Percentiles rank a stretch among this genome's conserved stretches.
Evolutionary conservation across 108 stramenopile genomes (phyloP).

Genomic region (Cyclostephanos invisitatus): DNA sequence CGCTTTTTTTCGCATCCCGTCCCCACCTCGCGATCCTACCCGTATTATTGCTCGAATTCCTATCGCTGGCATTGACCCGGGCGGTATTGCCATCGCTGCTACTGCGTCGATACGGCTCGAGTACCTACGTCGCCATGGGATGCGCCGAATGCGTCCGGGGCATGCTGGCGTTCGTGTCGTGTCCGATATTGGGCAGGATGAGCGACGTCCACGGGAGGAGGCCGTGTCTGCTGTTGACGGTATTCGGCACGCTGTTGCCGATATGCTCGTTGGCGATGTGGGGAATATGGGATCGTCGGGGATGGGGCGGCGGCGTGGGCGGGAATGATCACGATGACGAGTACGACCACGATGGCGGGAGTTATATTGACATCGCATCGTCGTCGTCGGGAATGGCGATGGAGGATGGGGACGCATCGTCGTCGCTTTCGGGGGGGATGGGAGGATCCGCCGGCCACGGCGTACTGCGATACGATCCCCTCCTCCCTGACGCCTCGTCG

Average conservation of each 20-base stretch:
- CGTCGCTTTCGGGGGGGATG: slow-evolving; percentile 8
- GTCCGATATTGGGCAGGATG: slow-evolving; percentile 91
- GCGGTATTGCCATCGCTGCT: slow-evolving; percentile 82
- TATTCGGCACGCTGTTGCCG: slow-evolving; percentile 90
- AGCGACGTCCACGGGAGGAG: slow-evolving; percentile 85
- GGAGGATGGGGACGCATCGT: slow-evolving; percentile 31
- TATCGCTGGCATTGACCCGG: slow-evolving; percentile 84
- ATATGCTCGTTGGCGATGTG: slow-evolving; percentile 89
- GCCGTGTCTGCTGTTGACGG: slow-evolving; percentile 85
- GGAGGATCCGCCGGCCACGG: neutral
- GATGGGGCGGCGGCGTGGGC: neutral
- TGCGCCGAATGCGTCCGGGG: slow-evolving; percentile 89
- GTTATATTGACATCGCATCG: no score
- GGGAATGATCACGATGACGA: neutral
- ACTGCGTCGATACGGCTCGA: slow-evolving; percentile 61
- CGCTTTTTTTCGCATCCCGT: slow-evolving; percentile 11
- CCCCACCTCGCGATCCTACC: slow-evolving; percentile 87
- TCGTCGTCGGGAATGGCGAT: neutral
- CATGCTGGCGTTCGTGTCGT: slow-evolving; percentile 88
- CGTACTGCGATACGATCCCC: no score
- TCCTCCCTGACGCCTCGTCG: no score
- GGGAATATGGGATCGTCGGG: neutral
- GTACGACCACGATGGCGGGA: neutral
- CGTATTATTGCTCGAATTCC: slow-evolving; percentile 92
- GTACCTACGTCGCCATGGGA: slow-evolving; percentile 86